Percentiles rank a stretch among this genome's conserved stretches.
Conservation (phyloP, 495 filamentous ascomycete genomes). For the Trypethelium eluteriae region DNA sequence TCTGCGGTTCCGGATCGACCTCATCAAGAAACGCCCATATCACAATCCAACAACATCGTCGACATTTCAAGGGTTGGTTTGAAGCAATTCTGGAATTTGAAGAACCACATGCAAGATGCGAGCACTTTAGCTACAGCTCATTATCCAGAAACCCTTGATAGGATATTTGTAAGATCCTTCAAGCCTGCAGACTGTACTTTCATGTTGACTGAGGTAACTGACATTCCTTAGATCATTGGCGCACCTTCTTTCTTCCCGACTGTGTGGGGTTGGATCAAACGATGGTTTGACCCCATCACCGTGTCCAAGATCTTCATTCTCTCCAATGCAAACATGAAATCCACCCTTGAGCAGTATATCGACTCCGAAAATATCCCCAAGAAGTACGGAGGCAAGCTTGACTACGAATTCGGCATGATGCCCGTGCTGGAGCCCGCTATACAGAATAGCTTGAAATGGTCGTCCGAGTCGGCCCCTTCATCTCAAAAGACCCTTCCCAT, state of each 20-base stretch:
- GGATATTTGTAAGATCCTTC: slow-evolving; percentile 60
- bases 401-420: slow-evolving; percentile 68
- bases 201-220: slow-evolving; percentile 11
- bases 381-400: slow-evolving; percentile 73
- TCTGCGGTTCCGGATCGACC: slow-evolving; percentile 60
- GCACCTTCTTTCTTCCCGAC: slow-evolving; percentile 88
- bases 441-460: slow-evolving; percentile 32
- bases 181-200: background rate
- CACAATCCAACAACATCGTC: slow-evolving; percentile 83
- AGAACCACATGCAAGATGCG: slow-evolving; percentile 84
- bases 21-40: slow-evolving; percentile 66
- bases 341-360: slow-evolving; percentile 71
- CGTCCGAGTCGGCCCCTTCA: slow-evolving; percentile 13
- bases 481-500: slow-evolving; percentile 29
- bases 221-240: slow-evolving; percentile 60
- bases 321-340: slow-evolving; percentile 55
- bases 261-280: slow-evolving; percentile 91
- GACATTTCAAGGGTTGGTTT: slow-evolving; percentile 76
- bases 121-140: slow-evolving; percentile 79
- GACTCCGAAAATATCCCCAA: slow-evolving; percentile 72
- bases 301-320: slow-evolving; percentile 92
- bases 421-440: slow-evolving; percentile 58
- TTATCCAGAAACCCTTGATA: slow-evolving; percentile 84
- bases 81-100: slow-evolving; percentile 90
- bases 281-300: slow-evolving; percentile 90